Base-by-base conservation (phyloP, 2,329 filamentous ascomycete species). In the Epichloe sp. region DNA sequence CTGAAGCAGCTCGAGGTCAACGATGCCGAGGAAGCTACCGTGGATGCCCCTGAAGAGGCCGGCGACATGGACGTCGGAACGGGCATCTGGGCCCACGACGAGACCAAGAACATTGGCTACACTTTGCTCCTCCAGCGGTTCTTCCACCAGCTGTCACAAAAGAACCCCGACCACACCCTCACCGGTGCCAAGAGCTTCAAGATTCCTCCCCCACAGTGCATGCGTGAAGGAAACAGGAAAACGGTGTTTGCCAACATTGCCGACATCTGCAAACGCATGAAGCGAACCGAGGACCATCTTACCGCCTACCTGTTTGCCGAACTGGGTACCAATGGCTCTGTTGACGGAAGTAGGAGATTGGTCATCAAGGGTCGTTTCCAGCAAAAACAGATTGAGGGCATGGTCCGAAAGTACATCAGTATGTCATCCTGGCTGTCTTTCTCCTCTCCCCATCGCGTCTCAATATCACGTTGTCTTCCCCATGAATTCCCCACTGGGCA, bases 291-390 rank as follows among this genome's bases (percentile, higher is more conserved):
- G 66, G 93, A 98, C 73, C 93, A 96, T 74, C 86, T 98, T 59
- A 97, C 89, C 49, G 85, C 91, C 62, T 97, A 96, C 75, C 74
- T 98, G 58, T 96, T 98, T 71, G 90, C 93, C 59, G 93, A 98
- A 71, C 80, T 98, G 82, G 93, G 93, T 77, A 98, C 93, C 59
- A 94, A 82, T 65, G 93, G 93, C 69, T 94, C 87, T 67, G 89
- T 95, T 51, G 93, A 96, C 73, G 93, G 91, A 61, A 88, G 80
- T 72, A 83, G 89, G 70, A 84, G 91, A 65, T 72, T 98, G 63
- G 90, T 98, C 66, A 98, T 98, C 80, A 96, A 95, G 79, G 93
- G 93, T 77, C 88, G 93, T 66, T 98, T 98, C 86, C 91, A 97
- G 72, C 91, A 97, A 76, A 96, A 96, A 75, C 91, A 97, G 76